A percentile compares a stretch with the other conserved stretches of the same genome.
Evolutionary conservation across 202 grass and related monocot genomes (phyloP).

Genomic region (Setaria viridis): DNA sequence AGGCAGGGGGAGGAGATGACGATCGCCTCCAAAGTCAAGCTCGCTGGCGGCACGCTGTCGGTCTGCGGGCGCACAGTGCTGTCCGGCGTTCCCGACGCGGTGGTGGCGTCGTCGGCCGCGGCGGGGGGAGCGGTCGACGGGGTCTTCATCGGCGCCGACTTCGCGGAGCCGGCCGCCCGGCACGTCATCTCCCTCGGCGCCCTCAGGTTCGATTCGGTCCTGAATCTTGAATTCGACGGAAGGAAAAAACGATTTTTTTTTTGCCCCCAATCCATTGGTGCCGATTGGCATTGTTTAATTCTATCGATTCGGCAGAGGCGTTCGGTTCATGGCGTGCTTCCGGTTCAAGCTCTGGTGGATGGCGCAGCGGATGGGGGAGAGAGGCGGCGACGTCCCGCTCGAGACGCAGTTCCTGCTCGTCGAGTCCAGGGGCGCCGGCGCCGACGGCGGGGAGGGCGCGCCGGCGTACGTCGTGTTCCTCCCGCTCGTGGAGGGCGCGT

Average conservation of each 20-base stretch:
- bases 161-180: slow-evolving; percentile 45
- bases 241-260: background rate
- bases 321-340: slow-evolving; percentile 88
- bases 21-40: slow-evolving; percentile 60
- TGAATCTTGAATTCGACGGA: background rate
- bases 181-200: slow-evolving; percentile 80
- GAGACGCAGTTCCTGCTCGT: slow-evolving; percentile 95
- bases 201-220: slow-evolving; percentile 52
- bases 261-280: background rate
- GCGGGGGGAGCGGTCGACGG: slow-evolving; percentile 65
- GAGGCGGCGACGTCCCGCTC: slow-evolving; percentile 76
- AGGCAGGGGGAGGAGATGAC: slow-evolving; percentile 58
- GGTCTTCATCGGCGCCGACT: slow-evolving; percentile 74
- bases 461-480: slow-evolving; percentile 77
- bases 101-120: slow-evolving; percentile 56
- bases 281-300: background rate
- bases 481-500: slow-evolving; percentile 77
- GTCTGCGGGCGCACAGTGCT: slow-evolving; percentile 62
- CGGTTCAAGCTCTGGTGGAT: slow-evolving; percentile 99
- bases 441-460: background rate
- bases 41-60: slow-evolving; percentile 57
- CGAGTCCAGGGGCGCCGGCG: slow-evolving; percentile 60
- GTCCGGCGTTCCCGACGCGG: slow-evolving; percentile 63
- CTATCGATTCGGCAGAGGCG: slow-evolving; percentile 41
- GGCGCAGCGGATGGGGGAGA: slow-evolving; percentile 83